Conservation (phyloP, 257 asterid genomes). For the Datura wrightii region DNA sequence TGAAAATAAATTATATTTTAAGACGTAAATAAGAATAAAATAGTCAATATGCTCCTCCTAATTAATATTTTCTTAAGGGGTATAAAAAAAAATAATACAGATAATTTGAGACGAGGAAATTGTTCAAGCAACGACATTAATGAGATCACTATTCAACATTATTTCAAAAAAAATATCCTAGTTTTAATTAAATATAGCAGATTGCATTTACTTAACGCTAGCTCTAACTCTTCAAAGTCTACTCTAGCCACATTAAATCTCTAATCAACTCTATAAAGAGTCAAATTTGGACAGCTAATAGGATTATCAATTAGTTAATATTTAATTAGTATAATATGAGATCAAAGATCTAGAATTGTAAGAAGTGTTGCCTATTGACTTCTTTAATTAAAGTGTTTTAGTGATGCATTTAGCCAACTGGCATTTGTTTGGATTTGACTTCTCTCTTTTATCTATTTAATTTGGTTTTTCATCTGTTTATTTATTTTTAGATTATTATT, state of each 20-base stretch:
- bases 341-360: constrained; percentile 20
- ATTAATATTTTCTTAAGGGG: no score
- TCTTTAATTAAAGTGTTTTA: not conserved
- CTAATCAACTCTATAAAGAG: not conserved
- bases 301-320: not conserved
- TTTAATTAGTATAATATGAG: not conserved
- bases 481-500: not conserved
- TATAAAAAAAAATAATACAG: no score
- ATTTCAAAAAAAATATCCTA: not conserved
- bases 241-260: constrained; percentile 22
- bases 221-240: constrained; percentile 1
- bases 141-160: not conserved
- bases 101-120: no score
- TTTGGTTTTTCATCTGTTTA: not conserved
- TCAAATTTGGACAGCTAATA: constrained; percentile 3
- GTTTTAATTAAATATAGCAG: not conserved
- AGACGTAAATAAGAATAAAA: no score
- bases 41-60: no score
- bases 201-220: constrained; percentile 11
- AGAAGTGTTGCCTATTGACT: not conserved
- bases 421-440: constrained; percentile 22
- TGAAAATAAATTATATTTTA: no score
- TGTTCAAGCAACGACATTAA: not conserved
- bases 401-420: constrained; percentile 11
- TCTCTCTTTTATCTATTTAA: not conserved